Conservation (phyloP, 805 yeast species). For the Pichia heedii region DNA sequence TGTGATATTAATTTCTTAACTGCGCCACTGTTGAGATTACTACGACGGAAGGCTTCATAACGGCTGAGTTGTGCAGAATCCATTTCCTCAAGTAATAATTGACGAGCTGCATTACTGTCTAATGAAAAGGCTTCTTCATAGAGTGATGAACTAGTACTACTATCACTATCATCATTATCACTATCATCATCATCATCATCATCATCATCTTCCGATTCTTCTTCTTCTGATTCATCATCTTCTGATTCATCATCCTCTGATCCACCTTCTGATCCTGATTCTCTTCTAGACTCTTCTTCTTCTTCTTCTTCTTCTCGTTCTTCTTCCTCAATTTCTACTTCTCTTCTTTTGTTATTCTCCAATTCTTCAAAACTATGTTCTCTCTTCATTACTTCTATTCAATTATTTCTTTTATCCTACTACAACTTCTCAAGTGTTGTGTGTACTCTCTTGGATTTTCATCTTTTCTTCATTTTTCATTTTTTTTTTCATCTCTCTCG, state of each 20-base stretch:
- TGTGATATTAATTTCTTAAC: slow-evolving; percentile 64
- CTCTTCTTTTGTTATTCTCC: no score
- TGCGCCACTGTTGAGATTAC: slow-evolving; percentile 62
- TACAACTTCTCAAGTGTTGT: slow-evolving; percentile 16
- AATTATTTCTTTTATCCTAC: slow-evolving; percentile 17
- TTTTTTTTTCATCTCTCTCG: no score
- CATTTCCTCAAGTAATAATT: slow-evolving; percentile 60
- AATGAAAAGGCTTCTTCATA: neutral
- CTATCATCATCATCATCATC: slow-evolving; percentile 14
- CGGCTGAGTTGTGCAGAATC: slow-evolving; percentile 78
- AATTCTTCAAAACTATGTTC: no score
- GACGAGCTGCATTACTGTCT: slow-evolving; percentile 45
- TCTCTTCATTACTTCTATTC: slow-evolving; percentile 21
- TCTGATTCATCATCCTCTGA: slow-evolving; percentile 6
- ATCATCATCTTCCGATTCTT: slow-evolving; percentile 4
- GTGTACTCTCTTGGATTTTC: no score
- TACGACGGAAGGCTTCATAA: slow-evolving; percentile 79
- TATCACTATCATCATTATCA: slow-evolving; percentile 21
- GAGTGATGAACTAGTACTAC: neutral
- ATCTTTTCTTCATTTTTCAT: no score
- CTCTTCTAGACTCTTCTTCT: neutral
- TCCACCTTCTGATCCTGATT: no score
- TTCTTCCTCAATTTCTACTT: neutral
- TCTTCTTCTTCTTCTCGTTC: slow-evolving; percentile 1
- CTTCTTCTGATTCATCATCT: slow-evolving; percentile 2